Percentiles rank a stretch among this genome's conserved stretches.
These are phyloP conservation scores for Diplosphaera chodatii DNA, from an alignment of 139 green algal genomes.

Conservation along the genomic window DNA sequence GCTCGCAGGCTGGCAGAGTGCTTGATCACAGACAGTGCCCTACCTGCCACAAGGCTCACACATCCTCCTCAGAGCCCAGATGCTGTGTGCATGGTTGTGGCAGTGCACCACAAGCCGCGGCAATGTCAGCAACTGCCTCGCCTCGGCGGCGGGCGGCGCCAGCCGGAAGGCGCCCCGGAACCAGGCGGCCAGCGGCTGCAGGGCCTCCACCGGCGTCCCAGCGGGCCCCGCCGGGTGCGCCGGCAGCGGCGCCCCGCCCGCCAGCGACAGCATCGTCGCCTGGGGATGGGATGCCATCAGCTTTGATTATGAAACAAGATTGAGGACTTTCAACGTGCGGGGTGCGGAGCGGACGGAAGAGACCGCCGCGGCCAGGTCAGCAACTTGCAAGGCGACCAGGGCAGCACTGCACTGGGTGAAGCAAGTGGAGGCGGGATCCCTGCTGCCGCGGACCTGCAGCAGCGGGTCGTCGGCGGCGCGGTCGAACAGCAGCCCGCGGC, in stretches of 20 bases:
- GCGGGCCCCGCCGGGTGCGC: neutral
- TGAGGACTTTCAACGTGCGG: neutral
- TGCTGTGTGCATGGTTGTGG: neutral
- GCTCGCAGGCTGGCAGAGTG: too few species aligned
- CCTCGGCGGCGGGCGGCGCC: neutral
- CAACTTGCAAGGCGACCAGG: neutral
- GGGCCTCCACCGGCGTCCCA: neutral
- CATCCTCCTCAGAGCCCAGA: neutral
- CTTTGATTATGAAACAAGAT: neutral
- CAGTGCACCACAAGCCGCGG: neutral
- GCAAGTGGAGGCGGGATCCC: neutral
- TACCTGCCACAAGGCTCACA: too few species aligned
- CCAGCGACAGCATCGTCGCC: constrained; percentile 43
- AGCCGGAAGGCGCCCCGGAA: constrained; percentile 17
- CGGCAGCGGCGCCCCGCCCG: constrained; percentile 6
- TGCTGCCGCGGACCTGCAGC: constrained; percentile 43
- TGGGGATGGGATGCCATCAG: too few species aligned
- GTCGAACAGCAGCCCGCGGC: constrained; percentile 40
- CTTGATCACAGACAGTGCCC: too few species aligned
- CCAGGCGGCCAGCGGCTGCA: constrained; percentile 36
- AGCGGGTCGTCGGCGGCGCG: constrained; percentile 34
- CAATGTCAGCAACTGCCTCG: neutral
- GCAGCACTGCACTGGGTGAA: too few species aligned
- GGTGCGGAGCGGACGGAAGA: neutral
- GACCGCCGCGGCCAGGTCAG: neutral